phyloP scores from a whole-genome alignment of 2,329 filamentous ascomycete species.

The Aureobasidium sp. region DNA sequence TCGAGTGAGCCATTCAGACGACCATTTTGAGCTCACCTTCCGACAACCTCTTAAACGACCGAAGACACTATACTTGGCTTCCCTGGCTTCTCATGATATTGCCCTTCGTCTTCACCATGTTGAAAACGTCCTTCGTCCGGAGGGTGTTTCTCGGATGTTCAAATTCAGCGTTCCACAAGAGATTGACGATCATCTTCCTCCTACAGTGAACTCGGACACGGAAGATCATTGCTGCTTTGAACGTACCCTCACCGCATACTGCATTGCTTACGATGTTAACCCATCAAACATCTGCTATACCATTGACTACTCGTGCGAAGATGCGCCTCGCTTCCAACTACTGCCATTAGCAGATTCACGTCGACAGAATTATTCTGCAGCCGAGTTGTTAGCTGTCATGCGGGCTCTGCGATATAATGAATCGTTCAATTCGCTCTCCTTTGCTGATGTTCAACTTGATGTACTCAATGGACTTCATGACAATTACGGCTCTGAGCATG shows the following conservation, averaged over 20 bases:
- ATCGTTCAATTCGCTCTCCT: constrained; percentile 58
- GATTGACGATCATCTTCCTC: constrained; percentile 43
- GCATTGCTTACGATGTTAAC: constrained; percentile 59
- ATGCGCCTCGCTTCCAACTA: constrained; percentile 58
- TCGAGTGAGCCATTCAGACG: constrained; percentile 53
- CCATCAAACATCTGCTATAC: constrained; percentile 58
- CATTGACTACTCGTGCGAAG: constrained; percentile 54
- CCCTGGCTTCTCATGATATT: constrained; percentile 56
- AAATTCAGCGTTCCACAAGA: constrained; percentile 51
- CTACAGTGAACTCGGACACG: constrained; percentile 41
- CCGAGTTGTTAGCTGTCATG: constrained; percentile 63
- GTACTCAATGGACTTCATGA: constrained; percentile 55
- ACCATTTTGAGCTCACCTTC: constrained; percentile 59
- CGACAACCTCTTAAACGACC: constrained; percentile 46
- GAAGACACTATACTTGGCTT: constrained; percentile 53
- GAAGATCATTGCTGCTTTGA: constrained; percentile 56
- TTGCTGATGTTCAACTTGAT: constrained; percentile 56
- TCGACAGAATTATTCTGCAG: constrained; percentile 46
- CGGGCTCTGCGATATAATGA: constrained; percentile 63
- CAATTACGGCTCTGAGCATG: constrained; percentile 51
- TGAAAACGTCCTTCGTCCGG: constrained; percentile 55
- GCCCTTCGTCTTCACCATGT: constrained; percentile 52
- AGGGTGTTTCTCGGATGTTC: constrained; percentile 57
- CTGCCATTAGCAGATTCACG: constrained; percentile 46
- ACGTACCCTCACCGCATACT: constrained; percentile 60